Conservation (phyloP, 2,329 filamentous ascomycete genomes). For the Hirsutella rhossiliensis region DNA sequence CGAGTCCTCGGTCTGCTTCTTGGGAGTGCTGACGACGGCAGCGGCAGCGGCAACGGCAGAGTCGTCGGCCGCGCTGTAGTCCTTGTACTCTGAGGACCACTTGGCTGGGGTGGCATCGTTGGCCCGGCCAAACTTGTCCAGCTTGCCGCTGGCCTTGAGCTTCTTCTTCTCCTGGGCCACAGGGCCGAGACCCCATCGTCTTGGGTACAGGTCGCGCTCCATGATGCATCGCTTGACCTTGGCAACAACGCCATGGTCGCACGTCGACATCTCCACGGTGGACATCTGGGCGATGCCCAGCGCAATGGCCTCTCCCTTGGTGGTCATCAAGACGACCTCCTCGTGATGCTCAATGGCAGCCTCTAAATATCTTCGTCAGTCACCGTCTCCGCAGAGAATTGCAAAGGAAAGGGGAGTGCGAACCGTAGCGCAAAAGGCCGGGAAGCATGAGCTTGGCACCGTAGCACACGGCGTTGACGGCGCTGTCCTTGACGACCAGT, state of each 20-base stretch:
- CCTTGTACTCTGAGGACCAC: conserved; percentile 89
- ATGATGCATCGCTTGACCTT: conserved; percentile 99
- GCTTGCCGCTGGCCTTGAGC: conserved; percentile 94
- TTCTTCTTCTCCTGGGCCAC: conserved; percentile 98
- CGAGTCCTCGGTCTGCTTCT: conserved; percentile 19
- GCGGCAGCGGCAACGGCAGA: conserved; percentile 31
- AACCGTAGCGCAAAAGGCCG: conserved; percentile 82
- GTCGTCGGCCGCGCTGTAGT: conserved; percentile 54
- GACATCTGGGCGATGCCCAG: conserved; percentile 97
- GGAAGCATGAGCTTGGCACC: conserved; percentile 99
- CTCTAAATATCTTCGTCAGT: conserved; percentile 40
- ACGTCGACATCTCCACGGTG: conserved; percentile 90
- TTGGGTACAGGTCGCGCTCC: conserved; percentile 96
- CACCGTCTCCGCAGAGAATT: not conserved
- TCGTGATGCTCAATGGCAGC: conserved; percentile 86
- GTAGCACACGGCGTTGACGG: conserved; percentile 93
- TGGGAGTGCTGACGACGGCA: conserved; percentile 28
- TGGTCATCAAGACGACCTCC: conserved; percentile 96
- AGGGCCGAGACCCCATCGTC: conserved; percentile 91
- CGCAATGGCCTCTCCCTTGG: conserved; percentile 97
- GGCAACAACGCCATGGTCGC: conserved; percentile 93
- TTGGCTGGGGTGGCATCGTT: conserved; percentile 90
- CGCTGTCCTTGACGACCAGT: conserved; percentile 78
- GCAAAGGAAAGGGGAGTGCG: conserved; percentile 16
- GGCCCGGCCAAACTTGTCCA: conserved; percentile 90